Conservation (phyloP, 148 eudicot genomes). For the Salicornia ramosissima region DNA sequence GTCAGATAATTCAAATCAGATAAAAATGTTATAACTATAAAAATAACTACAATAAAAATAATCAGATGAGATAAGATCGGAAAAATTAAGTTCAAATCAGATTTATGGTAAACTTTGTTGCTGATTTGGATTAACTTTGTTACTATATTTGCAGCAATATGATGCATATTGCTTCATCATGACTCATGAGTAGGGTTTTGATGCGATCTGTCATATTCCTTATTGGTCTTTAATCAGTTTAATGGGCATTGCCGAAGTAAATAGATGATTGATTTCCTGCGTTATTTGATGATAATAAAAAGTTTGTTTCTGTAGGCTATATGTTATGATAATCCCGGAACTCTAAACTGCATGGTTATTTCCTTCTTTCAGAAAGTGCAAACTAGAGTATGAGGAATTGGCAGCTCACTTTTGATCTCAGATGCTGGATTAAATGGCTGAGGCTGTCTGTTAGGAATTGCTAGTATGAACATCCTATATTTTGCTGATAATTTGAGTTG, state of each 20-base stretch:
- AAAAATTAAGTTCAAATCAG: no score
- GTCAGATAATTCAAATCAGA: no score
- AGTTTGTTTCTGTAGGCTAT: neutral
- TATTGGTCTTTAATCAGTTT: neutral
- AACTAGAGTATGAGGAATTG: neutral
- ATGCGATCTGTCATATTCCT: no score
- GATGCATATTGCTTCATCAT: no score
- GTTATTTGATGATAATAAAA: neutral
- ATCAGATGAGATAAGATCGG: no score
- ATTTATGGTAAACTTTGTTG: no score
- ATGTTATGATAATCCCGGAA: neutral
- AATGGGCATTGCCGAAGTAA: neutral
- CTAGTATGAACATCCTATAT: neutral
- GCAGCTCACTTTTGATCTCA: neutral
- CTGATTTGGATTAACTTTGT: no score
- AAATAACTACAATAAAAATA: no score
- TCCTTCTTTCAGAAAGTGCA: neutral
- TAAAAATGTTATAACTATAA: no score
- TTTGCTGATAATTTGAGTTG: neutral
- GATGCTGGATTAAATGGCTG: neutral
- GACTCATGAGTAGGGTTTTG: no score
- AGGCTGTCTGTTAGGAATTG: neutral
- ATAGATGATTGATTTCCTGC: neutral
- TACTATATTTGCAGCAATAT: no score
- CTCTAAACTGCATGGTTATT: neutral